These are phyloP conservation scores for Pinus taeda DNA, from an alignment of 75 land plant genomes.

Conservation along the genomic window DNA sequence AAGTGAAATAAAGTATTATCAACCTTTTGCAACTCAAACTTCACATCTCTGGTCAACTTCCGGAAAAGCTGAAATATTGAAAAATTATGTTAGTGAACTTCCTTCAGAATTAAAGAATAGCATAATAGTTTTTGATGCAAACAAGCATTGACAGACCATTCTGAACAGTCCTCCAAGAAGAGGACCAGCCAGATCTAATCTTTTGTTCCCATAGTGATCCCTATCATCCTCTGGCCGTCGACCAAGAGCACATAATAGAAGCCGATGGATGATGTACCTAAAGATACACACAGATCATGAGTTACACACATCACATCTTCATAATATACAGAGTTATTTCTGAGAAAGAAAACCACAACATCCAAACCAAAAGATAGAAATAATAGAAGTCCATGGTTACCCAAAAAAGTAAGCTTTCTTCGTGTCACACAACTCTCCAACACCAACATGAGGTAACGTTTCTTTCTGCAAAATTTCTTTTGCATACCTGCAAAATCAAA, in stretches of 20 bases:
- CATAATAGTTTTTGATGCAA: not conserved
- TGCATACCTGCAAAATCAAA: constrained; percentile 62
- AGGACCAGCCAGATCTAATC: constrained; percentile 99
- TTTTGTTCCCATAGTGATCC: constrained; percentile 99
- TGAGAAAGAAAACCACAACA: not conserved
- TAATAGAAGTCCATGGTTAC: constrained; percentile 18
- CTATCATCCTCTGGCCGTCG: constrained; percentile 93
- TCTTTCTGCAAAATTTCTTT: constrained; percentile 97
- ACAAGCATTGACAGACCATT: constrained; percentile 47
- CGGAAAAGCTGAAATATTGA: constrained; percentile 66
- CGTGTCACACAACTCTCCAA: constrained; percentile 90
- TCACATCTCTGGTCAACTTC: constrained; percentile 96
- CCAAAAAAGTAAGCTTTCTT: constrained; percentile 99
- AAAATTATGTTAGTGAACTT: not conserved
- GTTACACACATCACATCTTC: not conserved
- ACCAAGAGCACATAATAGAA: constrained; percentile 88
- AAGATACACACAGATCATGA: constrained; percentile 7
- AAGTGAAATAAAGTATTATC: constrained; percentile 1
- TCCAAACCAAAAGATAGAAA: not conserved
- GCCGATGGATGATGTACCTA: constrained; percentile 91
- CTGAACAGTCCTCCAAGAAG: constrained; percentile 96
- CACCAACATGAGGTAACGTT: constrained; percentile 96
- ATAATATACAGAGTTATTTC: not conserved
- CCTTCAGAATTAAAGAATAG: constrained; percentile 1
- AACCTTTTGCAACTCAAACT: constrained; percentile 89